Evolutionary conservation across 805 yeast genomes (phyloP).

Genomic region (Pichia paraexigua): DNA sequence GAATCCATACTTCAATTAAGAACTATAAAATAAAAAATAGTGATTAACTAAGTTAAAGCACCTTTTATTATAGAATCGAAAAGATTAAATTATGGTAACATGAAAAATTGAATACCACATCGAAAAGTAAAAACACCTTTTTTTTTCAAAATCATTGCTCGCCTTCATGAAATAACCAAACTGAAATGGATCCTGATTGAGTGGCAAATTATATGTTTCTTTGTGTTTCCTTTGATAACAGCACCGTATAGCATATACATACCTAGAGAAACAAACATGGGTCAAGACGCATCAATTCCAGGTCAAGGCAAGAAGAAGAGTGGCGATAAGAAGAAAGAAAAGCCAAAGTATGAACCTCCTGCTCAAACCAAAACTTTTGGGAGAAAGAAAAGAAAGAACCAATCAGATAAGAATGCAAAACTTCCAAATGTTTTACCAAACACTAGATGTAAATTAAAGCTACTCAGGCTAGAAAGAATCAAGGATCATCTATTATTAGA

Average conservation of each 20-base stretch:
- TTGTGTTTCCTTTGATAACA: background rate
- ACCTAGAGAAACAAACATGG: conserved; percentile 13
- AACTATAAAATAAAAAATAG: too few relatives aligned
- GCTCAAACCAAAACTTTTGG: conserved; percentile 84
- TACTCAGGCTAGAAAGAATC: conserved; percentile 89
- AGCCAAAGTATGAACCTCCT: conserved; percentile 98
- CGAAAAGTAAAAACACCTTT: background rate
- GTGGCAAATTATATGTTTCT: background rate
- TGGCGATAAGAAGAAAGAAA: conserved; percentile 52
- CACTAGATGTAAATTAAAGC: conserved; percentile 86
- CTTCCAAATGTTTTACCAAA: conserved; percentile 85
- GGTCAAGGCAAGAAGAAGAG: conserved; percentile 28
- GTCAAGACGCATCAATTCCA: conserved; percentile 31
- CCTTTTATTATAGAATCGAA: too few relatives aligned
- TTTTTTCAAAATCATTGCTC: background rate
- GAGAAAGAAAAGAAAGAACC: conserved; percentile 78
- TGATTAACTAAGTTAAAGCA: too few relatives aligned
- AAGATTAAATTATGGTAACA: too few relatives aligned
- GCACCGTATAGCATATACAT: background rate
- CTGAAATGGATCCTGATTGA: background rate
- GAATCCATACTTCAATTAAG: background rate
- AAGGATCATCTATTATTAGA: conserved; percentile 92
- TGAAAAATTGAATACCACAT: background rate
- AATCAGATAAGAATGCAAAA: conserved; percentile 66
- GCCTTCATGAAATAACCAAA: background rate